Base-by-base conservation (phyloP, 2,329 filamentous ascomycete species). In the Ilyonectria mors-panacis region DNA sequence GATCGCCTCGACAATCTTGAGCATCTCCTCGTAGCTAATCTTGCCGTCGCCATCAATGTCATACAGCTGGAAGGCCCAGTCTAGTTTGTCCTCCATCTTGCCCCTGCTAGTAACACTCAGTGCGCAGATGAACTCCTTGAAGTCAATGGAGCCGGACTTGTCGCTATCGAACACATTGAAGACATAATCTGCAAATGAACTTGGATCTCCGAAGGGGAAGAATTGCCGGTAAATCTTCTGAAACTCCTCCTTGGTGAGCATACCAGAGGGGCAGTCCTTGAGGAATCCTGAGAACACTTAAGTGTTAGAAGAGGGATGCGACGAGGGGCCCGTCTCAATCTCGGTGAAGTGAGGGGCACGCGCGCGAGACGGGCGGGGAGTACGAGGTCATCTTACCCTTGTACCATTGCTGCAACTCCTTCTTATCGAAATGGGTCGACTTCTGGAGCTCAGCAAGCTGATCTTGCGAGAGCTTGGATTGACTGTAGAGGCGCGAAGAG, bases 171-270 rank as follows among this genome's bases (percentile, higher is more conserved):
- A 99, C 44, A 99, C 96, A 76, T 98, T 97, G 86, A 99, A 99
- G 69, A 99, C 96, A 81, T 98, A 98, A 84, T 98, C 95, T 80
- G 96, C 96, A 80, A 99, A 99, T 3, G 94, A 96, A 28, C 94
- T 97, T 4, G 96, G 96, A 81, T 99, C 96, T 74, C 96, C 96
- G 78, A 98, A 98, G 15, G 96, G 96, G 83, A 99, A 99, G 88
- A 99, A 99, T 82, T 98, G 96, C 77, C 96, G 94, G 84, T 99
- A 99, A 78, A 99, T 99, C 85, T 98, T 98, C 83, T 98, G 96
- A 82, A 99, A 99, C 83, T 99, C 96, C 79, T 97, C 93, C 84
- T 98, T 99, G 78, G 94, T 96, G 81, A 99, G 92, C 87, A 94
- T 97, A 81, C 96, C 96, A 47, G 93, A 95, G 5, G 96, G 96